These are phyloP conservation scores for Gryganskiella cystojenkinii DNA, from an alignment of 192 early-diverging fungal species.

Conservation along the genomic window DNA sequence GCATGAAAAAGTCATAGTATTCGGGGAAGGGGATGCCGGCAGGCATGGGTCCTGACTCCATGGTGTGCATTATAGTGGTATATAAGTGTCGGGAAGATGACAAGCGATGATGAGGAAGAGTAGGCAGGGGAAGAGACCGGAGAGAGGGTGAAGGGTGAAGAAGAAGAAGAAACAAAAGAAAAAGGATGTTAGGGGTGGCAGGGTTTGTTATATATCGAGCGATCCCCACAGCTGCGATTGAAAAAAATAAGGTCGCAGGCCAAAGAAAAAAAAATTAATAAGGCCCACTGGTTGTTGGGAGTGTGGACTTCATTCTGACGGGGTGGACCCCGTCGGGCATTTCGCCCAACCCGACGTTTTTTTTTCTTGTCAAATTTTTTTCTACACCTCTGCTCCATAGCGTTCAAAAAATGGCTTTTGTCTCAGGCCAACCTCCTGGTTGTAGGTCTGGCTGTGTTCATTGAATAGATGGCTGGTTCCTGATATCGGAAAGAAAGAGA, in stretches of 20 bases:
- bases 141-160: constrained; percentile 4
- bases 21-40: constrained; percentile 72
- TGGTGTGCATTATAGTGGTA: constrained; percentile 5
- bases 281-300: not conserved
- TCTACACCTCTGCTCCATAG: too few species aligned
- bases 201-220: not conserved
- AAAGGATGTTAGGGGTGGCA: not conserved
- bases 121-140: not conserved
- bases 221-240: too few species aligned
- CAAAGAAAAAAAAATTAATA: not conserved
- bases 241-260: too few species aligned
- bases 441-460: too few species aligned
- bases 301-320: not conserved
- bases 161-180: constrained; percentile 3
- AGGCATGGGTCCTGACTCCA: constrained; percentile 51
- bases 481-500: too few species aligned
- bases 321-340: not conserved
- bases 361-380: too few species aligned
- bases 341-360: too few species aligned
- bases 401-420: too few species aligned
- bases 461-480: too few species aligned
- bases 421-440: too few species aligned
- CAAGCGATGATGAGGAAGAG: not conserved
- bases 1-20: constrained; percentile 77
- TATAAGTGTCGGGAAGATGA: not conserved